Conservation (phyloP, 805 yeast species). For the Saccharomycopsis malanga region DNA sequence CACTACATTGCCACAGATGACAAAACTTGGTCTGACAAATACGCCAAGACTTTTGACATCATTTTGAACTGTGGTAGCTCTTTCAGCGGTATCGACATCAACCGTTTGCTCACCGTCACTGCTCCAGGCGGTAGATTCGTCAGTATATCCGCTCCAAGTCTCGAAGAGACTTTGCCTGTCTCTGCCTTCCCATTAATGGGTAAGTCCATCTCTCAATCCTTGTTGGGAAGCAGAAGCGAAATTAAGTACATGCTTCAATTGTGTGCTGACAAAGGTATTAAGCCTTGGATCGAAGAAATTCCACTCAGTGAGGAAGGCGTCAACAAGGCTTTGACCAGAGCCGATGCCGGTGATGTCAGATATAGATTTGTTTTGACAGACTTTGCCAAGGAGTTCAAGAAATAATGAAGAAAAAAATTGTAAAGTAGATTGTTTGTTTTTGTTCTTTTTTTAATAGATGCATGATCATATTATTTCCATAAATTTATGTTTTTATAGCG, state of each 20-base stretch:
- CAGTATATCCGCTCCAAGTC: slow-evolving; percentile 25
- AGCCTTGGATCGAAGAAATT: slow-evolving; percentile 57
- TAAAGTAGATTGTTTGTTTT: no score
- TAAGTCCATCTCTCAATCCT: background rate
- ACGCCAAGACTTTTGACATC: slow-evolving; percentile 36
- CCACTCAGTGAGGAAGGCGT: slow-evolving; percentile 48
- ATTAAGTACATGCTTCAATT: slow-evolving; percentile 58
- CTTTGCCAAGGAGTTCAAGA: slow-evolving; percentile 36
- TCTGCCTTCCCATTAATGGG: slow-evolving; percentile 21
- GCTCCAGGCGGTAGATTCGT: slow-evolving; percentile 32
- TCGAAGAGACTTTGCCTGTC: slow-evolving; percentile 18
- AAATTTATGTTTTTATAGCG: no score
- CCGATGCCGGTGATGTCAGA: slow-evolving; percentile 48
- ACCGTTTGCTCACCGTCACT: slow-evolving; percentile 27
- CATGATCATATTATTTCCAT: no score
- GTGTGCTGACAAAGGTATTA: slow-evolving; percentile 51
- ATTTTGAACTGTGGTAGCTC: slow-evolving; percentile 44
- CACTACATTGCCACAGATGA: slow-evolving; percentile 44
- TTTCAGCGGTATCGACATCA: slow-evolving; percentile 34
- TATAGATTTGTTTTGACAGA: slow-evolving; percentile 59
- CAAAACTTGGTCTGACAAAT: slow-evolving; percentile 31
- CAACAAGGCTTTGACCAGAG: slow-evolving; percentile 47
- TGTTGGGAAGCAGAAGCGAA: slow-evolving; percentile 53
- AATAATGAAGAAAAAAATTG: no score
- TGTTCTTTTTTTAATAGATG: no score